These are phyloP conservation scores for Blastomyces emzantsi DNA, from an alignment of 2,329 filamentous ascomycete genomes.

Conservation along the genomic window DNA sequence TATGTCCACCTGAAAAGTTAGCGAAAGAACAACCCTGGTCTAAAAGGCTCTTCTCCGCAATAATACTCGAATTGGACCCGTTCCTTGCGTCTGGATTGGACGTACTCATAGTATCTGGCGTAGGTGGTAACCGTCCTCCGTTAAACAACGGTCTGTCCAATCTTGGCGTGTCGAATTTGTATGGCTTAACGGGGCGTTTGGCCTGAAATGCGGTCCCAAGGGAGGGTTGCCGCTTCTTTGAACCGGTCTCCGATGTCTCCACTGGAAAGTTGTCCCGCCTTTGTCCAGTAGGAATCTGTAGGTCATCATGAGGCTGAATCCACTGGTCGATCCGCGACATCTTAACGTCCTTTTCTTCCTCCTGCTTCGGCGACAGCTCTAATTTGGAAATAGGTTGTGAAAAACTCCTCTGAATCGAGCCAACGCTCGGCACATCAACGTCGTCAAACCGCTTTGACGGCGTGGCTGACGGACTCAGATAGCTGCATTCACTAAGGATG, in stretches of 20 bases:
- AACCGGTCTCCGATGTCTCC: not conserved
- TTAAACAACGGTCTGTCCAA: conserved; percentile 28
- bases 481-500: conserved; percentile 38
- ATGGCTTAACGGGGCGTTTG: conserved; percentile 17
- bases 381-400: conserved; percentile 9
- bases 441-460: conserved; percentile 17
- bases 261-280: conserved; percentile 17
- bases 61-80: conserved; percentile 30
- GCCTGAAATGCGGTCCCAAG: conserved; percentile 22
- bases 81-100: conserved; percentile 26
- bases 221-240: conserved; percentile 12
- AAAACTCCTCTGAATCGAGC: conserved; percentile 17
- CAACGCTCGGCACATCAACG: conserved; percentile 1
- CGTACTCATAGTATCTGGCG: conserved; percentile 38
- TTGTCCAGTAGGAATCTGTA: conserved; percentile 16
- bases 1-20: conserved; percentile 18
- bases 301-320: conserved; percentile 23
- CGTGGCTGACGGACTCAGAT: conserved; percentile 29
- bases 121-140: conserved; percentile 30
- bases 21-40: conserved; percentile 15
- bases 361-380: conserved; percentile 2
- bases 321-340: conserved; percentile 26
- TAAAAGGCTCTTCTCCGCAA: conserved; percentile 22
- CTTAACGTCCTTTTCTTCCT: conserved; percentile 16
- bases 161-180: conserved; percentile 21